Evolutionary conservation across 2,329 filamentous ascomycete genomes (phyloP).

Genomic region (Hymenoscyphus infarciens): DNA sequence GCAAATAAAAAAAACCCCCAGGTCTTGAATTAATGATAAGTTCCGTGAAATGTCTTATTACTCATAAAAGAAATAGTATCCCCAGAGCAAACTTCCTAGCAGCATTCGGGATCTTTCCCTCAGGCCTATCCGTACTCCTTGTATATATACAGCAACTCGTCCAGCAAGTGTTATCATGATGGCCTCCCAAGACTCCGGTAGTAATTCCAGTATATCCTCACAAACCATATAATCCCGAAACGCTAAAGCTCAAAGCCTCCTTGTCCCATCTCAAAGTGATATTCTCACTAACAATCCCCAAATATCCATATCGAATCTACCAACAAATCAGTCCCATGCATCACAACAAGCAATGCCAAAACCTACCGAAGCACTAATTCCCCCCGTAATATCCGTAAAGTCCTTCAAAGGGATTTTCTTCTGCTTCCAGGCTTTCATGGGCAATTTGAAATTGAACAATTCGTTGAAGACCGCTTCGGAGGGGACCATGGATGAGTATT

Average conservation of each 20-base stretch:
- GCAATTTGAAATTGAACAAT: neutral
- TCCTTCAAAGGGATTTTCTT: slow-evolving; percentile 8
- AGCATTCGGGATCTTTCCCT: neutral
- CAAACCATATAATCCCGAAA: slow-evolving; percentile 7
- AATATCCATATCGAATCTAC: slow-evolving; percentile 5
- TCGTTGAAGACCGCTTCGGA: slow-evolving; percentile 7
- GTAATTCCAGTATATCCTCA: neutral
- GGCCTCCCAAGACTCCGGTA: neutral
- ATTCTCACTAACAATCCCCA: neutral
- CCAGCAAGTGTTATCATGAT: neutral
- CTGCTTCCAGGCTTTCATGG: slow-evolving; percentile 7
- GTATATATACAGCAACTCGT: neutral
- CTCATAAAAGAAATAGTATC: no score
- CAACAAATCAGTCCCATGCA: neutral
- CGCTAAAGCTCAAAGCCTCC: slow-evolving; percentile 3
- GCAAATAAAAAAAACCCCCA: no score
- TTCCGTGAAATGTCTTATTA: no score
- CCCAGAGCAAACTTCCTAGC: neutral
- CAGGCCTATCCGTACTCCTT: neutral
- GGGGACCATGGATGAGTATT: slow-evolving; percentile 9
- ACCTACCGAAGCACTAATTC: slow-evolving; percentile 2
- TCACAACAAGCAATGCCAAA: no score
- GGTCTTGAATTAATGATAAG: no score
- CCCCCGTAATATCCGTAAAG: neutral
- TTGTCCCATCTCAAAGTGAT: slow-evolving; percentile 4